Conservation (phyloP, 345 rosid species). For the Arabis hirsuta region DNA sequence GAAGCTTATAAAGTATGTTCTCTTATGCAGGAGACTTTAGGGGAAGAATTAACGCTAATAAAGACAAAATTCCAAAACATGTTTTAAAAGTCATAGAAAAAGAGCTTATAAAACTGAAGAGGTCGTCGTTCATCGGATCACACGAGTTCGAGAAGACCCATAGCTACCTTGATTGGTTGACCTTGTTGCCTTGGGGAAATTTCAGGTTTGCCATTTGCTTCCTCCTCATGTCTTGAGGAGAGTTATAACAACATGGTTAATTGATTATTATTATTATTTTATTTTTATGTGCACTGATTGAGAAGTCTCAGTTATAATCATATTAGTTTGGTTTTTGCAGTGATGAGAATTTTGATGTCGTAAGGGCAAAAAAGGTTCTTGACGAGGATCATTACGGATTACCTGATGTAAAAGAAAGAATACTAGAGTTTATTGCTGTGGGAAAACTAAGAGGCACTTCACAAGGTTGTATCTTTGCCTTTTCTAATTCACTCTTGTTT, state of each 20-base stretch:
- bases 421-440: too few species aligned
- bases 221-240: slow-evolving; percentile 5
- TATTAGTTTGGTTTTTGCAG: too few species aligned
- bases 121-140: slow-evolving; percentile 71
- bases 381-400: too few species aligned
- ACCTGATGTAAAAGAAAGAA: too few species aligned
- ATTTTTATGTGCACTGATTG: neutral
- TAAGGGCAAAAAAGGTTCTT: too few species aligned
- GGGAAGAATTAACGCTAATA: slow-evolving; percentile 70
- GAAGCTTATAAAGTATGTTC: slow-evolving; percentile 19
- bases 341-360: too few species aligned
- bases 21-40: slow-evolving; percentile 76
- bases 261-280: neutral
- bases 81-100: slow-evolving; percentile 89
- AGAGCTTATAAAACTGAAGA: slow-evolving; percentile 84
- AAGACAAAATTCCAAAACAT: slow-evolving; percentile 77
- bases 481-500: too few species aligned
- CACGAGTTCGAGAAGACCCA: slow-evolving; percentile 84
- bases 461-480: too few species aligned
- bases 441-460: too few species aligned
- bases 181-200: slow-evolving; percentile 89
- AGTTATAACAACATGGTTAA: neutral
- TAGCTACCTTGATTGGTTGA: slow-evolving; percentile 92
- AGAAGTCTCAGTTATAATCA: neutral
- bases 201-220: slow-evolving; percentile 58